Evolutionary conservation across 768 basidiomycete genomes (phyloP).

Genomic region (Leucosporidium creatinivorum): DNA sequence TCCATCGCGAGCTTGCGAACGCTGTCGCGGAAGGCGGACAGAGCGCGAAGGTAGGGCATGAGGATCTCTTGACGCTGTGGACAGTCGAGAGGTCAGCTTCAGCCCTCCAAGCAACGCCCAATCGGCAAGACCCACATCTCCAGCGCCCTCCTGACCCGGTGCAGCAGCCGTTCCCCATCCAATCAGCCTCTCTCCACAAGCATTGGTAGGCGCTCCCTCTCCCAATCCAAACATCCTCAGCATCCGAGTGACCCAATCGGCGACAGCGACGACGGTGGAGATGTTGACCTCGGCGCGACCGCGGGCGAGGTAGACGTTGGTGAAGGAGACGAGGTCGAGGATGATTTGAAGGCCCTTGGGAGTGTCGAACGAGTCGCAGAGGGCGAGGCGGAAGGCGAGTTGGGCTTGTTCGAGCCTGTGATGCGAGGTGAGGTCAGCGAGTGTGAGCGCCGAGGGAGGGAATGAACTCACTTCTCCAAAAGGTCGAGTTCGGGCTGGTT

Average conservation of each 20-base stretch:
- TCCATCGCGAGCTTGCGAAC: constrained; percentile 74
- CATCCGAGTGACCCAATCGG: constrained; percentile 49
- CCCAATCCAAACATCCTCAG: constrained; percentile 49
- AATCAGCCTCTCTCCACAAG: constrained; percentile 55
- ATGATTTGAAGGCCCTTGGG: constrained; percentile 69
- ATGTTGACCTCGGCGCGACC: constrained; percentile 44
- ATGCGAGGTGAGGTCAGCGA: not conserved
- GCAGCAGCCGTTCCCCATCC: constrained; percentile 60
- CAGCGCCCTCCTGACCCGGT: constrained; percentile 38
- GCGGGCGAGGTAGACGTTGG: constrained; percentile 71
- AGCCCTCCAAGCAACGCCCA: constrained; percentile 22
- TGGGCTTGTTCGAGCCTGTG: constrained; percentile 67
- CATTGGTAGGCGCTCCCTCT: constrained; percentile 52
- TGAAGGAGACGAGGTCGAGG: constrained; percentile 68
- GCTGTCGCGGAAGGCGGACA: constrained; percentile 86
- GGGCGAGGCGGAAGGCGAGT: constrained; percentile 66
- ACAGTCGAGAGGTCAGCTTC: not conserved
- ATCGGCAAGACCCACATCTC: constrained; percentile 38
- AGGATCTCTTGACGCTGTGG: constrained; percentile 69
- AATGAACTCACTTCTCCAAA: constrained; percentile 51
- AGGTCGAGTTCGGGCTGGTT: constrained; percentile 59
- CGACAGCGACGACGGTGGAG: constrained; percentile 54
- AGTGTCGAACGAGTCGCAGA: constrained; percentile 97
- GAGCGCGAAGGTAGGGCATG: constrained; percentile 76
- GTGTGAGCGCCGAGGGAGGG: constrained; percentile 12